Conservation (phyloP, 495 filamentous ascomycete genomes). For the Diplogelasinospora grovesii region DNA sequence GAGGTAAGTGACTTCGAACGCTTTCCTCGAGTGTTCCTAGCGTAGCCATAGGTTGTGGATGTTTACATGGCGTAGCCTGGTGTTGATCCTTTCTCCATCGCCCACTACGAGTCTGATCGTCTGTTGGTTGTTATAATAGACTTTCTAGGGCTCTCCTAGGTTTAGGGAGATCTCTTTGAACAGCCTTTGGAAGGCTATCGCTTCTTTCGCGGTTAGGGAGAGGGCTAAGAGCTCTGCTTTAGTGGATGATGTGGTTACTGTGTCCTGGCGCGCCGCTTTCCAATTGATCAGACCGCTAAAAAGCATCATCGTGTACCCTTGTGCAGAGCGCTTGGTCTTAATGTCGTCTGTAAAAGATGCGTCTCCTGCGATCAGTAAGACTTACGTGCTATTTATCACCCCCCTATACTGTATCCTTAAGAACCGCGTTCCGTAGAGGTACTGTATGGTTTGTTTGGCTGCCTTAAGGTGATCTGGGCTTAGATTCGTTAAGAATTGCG, state of each 20-base stretch:
- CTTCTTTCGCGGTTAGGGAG: background rate
- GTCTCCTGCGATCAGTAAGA: background rate
- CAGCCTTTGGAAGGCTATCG: background rate
- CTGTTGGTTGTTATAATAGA: background rate
- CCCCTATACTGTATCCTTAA: background rate
- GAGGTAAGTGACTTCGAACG: background rate
- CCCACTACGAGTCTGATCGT: background rate
- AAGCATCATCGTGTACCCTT: conserved; percentile 1
- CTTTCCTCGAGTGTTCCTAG: background rate
- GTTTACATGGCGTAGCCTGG: background rate
- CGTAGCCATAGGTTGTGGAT: conserved; percentile 2
- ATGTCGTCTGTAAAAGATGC: conserved; percentile 2
- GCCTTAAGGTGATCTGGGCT: background rate
- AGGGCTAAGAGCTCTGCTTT: background rate
- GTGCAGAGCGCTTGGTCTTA: background rate
- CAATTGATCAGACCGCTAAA: background rate
- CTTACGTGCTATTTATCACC: background rate
- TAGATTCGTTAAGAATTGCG: background rate
- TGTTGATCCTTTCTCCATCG: conserved; percentile 1
- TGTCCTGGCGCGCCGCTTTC: background rate
- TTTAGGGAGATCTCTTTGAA: background rate
- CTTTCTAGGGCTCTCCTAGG: background rate
- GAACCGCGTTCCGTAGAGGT: background rate
- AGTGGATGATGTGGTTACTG: background rate
- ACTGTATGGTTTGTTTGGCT: background rate